A percentile compares a stretch with the other conserved stretches of the same genome.
Conservation (phyloP, 2,329 filamentous ascomycete genomes). For the Didymella arachidicola region DNA sequence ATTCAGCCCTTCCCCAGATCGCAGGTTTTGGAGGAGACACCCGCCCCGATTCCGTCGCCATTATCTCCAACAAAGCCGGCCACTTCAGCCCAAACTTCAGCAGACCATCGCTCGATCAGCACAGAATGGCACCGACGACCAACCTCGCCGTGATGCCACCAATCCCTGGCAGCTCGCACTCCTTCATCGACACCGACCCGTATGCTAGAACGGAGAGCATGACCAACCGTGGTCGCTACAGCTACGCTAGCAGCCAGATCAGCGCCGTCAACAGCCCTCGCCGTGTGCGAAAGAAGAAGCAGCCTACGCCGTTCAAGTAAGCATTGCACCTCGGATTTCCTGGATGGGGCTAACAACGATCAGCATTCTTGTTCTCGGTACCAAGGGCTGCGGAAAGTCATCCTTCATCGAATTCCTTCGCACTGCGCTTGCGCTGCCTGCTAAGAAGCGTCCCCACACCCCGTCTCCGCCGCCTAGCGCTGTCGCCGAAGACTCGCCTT, state of each 20-base stretch:
- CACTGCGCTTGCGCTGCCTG: conserved; percentile 81
- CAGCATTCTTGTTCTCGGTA: conserved; percentile 90
- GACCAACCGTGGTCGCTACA: conserved; percentile 94
- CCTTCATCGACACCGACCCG: conserved; percentile 71
- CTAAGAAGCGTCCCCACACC: conserved; percentile 71
- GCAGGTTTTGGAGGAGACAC: conserved; percentile 69
- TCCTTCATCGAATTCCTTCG: conserved; percentile 97
- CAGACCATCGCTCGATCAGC: conserved; percentile 46
- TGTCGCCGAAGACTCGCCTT: conserved; percentile 62
- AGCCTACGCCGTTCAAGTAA: conserved; percentile 98
- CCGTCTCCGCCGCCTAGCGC: conserved; percentile 55
- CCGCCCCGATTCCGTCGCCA: conserved; percentile 68
- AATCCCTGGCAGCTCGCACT: conserved; percentile 34
- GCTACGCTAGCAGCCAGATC: conserved; percentile 90
- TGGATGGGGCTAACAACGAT: conserved; percentile 24
- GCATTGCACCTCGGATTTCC: conserved; percentile 50
- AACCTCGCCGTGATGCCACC: conserved; percentile 54
- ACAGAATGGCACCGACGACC: conserved; percentile 48
- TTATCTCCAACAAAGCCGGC: conserved; percentile 65
- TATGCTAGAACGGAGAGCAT: conserved; percentile 91
- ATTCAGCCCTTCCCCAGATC: conserved; percentile 58
- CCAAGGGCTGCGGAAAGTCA: conserved; percentile 88
- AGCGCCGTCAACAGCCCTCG: conserved; percentile 94
- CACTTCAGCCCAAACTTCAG: conserved; percentile 46
- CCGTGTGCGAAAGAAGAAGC: conserved; percentile 90